Base-by-base conservation (phyloP, 768 basidiomycete species). In the Lanmaoa rubissima region DNA sequence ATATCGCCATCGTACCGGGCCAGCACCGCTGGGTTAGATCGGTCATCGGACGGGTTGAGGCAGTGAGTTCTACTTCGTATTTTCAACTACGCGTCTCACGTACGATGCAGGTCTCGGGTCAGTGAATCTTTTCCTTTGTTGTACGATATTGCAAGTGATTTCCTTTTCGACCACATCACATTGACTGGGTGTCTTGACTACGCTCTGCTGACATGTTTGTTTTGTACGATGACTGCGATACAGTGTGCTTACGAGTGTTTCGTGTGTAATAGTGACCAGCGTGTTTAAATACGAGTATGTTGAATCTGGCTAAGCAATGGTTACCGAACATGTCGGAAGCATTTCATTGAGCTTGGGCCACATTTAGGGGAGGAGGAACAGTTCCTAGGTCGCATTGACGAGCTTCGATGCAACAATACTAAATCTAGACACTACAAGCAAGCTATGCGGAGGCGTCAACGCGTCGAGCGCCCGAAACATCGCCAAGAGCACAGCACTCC, bases 401-500 rank as follows among this genome's bases (percentile, higher is more conserved):
- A 17, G 8, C 45, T 6, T 58, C 3, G 61, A 59, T 6, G 55
- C 47, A 17, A 59, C 48, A 32, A 70, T 28, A 58, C 50, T 64
- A 59, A 72, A 71, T 46, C 69, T 51, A 28, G 71, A 71, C 50
- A 71, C 53, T 14, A 72, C 61, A 21, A 72, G 61, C 40, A 73
- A 54, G 34, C 61, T 72, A 49, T 61, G 64, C 5, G 70, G 70
- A 0, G 70, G 68, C 48, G 62, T 72, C 51, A 72, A 58, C 52
- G 52, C 50, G 36, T 71, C 69, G 1, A 73, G 57, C 58, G 60
- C 39, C 39, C 53, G 56, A 54, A 70, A 51, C 54, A 57, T 59
- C 35, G 51, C 59, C 59, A 61, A 60, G 5, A 68, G 48, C 14
- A 48, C 54, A 13, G 45, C 50, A 19, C 63, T 51, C 21, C 45